Percentiles rank a stretch among this genome's conserved stretches.
phyloP scores from a whole-genome alignment of 2,329 filamentous ascomycete species.

The Pseudogymnoascus sp. region DNA sequence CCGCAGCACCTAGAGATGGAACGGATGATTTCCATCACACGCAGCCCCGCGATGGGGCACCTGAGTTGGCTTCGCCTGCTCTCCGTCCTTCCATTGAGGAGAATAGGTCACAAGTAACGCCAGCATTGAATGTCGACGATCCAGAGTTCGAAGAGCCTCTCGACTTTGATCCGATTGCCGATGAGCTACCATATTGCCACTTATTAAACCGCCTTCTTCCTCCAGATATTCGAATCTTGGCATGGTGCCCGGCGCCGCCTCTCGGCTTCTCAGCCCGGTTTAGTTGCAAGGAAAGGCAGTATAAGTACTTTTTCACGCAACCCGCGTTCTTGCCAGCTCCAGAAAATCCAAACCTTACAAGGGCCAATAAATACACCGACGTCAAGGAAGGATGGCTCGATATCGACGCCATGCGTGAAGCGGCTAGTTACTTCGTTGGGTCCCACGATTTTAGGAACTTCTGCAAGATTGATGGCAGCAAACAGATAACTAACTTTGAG shows the following conservation, averaged over 20 bases:
- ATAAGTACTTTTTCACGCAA: conserved; percentile 97
- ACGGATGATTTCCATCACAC: conserved; percentile 19
- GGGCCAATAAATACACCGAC: conserved; percentile 23
- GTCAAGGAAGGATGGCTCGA: conserved; percentile 70
- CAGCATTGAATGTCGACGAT: conserved; percentile 12
- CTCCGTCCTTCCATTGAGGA: conserved; percentile 17
- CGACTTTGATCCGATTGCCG: conserved; percentile 56
- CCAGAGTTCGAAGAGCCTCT: conserved; percentile 16
- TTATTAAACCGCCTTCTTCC: conserved; percentile 83
- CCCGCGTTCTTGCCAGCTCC: conserved; percentile 71
- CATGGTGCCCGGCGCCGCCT: conserved; percentile 83
- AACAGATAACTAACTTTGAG: conserved; percentile 79
- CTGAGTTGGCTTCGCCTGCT: conserved; percentile 22
- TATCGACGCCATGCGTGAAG: conserved; percentile 75
- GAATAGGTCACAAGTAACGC: neutral
- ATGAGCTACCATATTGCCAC: conserved; percentile 78
- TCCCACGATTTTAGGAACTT: conserved; percentile 93
- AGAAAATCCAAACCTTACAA: conserved; percentile 25
- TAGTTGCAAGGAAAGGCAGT: conserved; percentile 82
- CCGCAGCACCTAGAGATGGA: neutral
- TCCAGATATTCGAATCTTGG: conserved; percentile 79
- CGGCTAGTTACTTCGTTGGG: conserved; percentile 72
- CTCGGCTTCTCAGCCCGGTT: conserved; percentile 81
- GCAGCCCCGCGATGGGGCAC: conserved; percentile 17
- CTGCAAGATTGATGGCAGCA: conserved; percentile 84